Percentiles rank a stretch among this genome's conserved stretches.
phyloP scores from a whole-genome alignment of 352 stramenopile genomes.

The Globisporangium cystogenes region DNA sequence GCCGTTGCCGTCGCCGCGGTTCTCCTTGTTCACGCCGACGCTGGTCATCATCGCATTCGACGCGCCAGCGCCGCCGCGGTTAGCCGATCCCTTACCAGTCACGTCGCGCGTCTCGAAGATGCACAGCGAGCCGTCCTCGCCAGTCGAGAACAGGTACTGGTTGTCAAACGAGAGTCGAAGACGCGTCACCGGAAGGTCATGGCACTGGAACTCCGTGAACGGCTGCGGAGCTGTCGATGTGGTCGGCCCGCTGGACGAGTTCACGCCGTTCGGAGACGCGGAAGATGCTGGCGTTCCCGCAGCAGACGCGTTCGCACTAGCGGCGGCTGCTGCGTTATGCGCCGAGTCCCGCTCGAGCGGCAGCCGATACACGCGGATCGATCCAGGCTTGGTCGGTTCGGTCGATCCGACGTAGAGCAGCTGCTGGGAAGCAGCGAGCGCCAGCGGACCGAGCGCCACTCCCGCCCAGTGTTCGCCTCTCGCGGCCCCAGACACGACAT shows the following conservation, averaged over 20 bases:
- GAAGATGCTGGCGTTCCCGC: slow-evolving; percentile 9
- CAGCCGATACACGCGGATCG: slow-evolving; percentile 65
- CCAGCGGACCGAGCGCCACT: slow-evolving; percentile 66
- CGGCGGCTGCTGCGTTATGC: background rate
- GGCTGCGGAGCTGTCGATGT: slow-evolving; percentile 12
- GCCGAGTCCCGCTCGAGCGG: slow-evolving; percentile 53
- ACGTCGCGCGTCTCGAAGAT: slow-evolving; percentile 87
- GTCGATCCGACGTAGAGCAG: slow-evolving; percentile 86
- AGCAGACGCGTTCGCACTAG: background rate
- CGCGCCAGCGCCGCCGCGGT: slow-evolving; percentile 12
- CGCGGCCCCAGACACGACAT: slow-evolving; percentile 58
- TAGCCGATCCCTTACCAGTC: slow-evolving; percentile 33
- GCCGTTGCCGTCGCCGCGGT: slow-evolving; percentile 14
- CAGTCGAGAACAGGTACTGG: slow-evolving; percentile 90
- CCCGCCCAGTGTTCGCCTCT: slow-evolving; percentile 56
- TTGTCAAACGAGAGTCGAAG: slow-evolving; percentile 86
- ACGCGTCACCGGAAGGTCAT: slow-evolving; percentile 69
- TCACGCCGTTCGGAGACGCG: slow-evolving; percentile 7
- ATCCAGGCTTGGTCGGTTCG: slow-evolving; percentile 64
- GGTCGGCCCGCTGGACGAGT: slow-evolving; percentile 15
- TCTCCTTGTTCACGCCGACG: slow-evolving; percentile 20
- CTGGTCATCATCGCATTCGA: slow-evolving; percentile 27
- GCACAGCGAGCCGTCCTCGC: slow-evolving; percentile 88
- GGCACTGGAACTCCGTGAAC: slow-evolving; percentile 72
- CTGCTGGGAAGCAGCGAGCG: slow-evolving; percentile 81